Evolutionary conservation across 1,284 basidiomycete species (phyloP).

Genomic region (Ustilago trichophora): DNA sequence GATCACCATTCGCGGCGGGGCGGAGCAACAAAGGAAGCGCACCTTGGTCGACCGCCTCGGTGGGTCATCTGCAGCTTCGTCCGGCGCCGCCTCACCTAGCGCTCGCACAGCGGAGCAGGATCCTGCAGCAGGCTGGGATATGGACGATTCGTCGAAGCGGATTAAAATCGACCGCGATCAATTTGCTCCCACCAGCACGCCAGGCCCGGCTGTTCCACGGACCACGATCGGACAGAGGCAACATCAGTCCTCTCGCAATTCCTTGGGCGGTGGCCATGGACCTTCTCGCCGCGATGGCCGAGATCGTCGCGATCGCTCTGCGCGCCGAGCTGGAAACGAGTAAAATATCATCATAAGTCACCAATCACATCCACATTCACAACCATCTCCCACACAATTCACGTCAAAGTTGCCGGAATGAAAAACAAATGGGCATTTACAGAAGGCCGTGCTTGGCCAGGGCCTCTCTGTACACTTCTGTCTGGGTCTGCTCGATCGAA

Average conservation of each 20-base stretch:
- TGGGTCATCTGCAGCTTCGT: constrained; percentile 6
- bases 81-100: constrained; percentile 10
- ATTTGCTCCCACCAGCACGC: constrained; percentile 19
- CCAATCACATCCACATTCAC: no score
- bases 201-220: constrained; percentile 10
- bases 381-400: neutral
- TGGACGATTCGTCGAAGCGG: constrained; percentile 17
- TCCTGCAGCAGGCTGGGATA: constrained; percentile 9
- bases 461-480: constrained; percentile 13
- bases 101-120: neutral
- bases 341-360: neutral
- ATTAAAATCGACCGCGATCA: constrained; percentile 31
- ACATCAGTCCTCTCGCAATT: constrained; percentile 6
- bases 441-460: constrained; percentile 35
- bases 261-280: constrained; percentile 12
- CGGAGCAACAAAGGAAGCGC: constrained; percentile 28
- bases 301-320: constrained; percentile 27
- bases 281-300: no score
- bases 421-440: neutral
- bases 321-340: constrained; percentile 31
- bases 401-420: neutral
- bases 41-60: constrained; percentile 32
- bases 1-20: constrained; percentile 24
- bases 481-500: constrained; percentile 23
- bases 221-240: constrained; percentile 17